These are phyloP conservation scores for Xylaria grammica DNA, from an alignment of 495 filamentous ascomycete genomes.

Conservation along the genomic window DNA sequence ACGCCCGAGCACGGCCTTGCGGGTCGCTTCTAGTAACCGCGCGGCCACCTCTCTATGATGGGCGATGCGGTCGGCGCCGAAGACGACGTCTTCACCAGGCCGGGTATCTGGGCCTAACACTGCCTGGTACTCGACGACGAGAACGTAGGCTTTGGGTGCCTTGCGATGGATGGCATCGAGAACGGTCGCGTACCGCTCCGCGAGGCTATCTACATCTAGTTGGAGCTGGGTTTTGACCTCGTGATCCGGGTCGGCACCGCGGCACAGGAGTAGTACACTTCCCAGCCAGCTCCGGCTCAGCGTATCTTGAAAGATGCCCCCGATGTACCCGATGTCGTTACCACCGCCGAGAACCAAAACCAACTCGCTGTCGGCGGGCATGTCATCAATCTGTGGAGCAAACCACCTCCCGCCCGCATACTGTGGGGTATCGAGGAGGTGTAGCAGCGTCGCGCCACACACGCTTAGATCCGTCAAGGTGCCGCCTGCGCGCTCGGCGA, in stretches of 20 bases:
- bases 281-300: conserved; percentile 28
- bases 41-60: conserved; percentile 38
- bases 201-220: conserved; percentile 34
- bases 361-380: conserved; percentile 45
- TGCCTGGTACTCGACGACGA: conserved; percentile 52
- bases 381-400: conserved; percentile 43
- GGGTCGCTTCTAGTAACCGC: conserved; percentile 38
- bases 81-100: conserved; percentile 39
- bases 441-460: conserved; percentile 50
- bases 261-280: conserved; percentile 20
- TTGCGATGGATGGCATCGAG: conserved; percentile 45
- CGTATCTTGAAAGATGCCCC: conserved; percentile 44
- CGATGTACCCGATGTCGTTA: conserved; percentile 54
- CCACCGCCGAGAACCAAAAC: conserved; percentile 50
- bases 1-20: conserved; percentile 34
- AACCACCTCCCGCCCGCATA: conserved; percentile 31
- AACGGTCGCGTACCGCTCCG: conserved; percentile 37
- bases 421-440: conserved; percentile 47
- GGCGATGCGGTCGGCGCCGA: conserved; percentile 42
- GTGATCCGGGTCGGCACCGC: conserved; percentile 22
- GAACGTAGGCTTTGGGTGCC: conserved; percentile 43
- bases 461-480: conserved; percentile 49
- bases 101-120: conserved; percentile 44
- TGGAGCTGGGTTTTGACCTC: conserved; percentile 9
- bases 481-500: conserved; percentile 36